Conservation (phyloP, 805 yeast genomes). For the Monosporozyma yasuniensis region DNA sequence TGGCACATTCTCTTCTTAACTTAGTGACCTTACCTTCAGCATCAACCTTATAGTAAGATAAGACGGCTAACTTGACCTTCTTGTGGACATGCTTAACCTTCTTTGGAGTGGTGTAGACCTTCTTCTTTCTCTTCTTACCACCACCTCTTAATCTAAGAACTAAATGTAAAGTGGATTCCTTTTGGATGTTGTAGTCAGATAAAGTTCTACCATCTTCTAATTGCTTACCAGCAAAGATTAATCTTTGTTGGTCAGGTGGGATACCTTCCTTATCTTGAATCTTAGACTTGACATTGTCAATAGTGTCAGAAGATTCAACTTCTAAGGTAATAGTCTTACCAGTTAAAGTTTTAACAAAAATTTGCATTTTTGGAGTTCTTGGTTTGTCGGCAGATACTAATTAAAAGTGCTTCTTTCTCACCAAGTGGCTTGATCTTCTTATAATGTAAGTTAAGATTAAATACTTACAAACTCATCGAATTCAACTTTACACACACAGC, state of each 20-base stretch:
- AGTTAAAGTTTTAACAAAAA: constrained; percentile 98
- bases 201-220: constrained; percentile 94
- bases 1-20: constrained; percentile 96
- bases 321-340: constrained; percentile 98
- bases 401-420: constrained; percentile 32
- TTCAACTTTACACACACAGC: neutral
- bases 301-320: constrained; percentile 96
- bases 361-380: constrained; percentile 55
- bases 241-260: constrained; percentile 96
- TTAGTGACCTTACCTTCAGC: constrained; percentile 97
- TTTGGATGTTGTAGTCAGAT: constrained; percentile 96
- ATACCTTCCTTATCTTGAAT: constrained; percentile 97
- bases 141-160: constrained; percentile 98
- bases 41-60: constrained; percentile 98
- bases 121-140: constrained; percentile 99
- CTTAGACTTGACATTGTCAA: constrained; percentile 93
- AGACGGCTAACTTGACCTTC: constrained; percentile 98
- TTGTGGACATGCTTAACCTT: constrained; percentile 99
- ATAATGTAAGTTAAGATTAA: neutral
- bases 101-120: constrained; percentile 99
- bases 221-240: constrained; percentile 96
- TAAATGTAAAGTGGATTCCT: constrained; percentile 93
- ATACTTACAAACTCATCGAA: neutral
- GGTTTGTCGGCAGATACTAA: constrained; percentile 40
- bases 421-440: constrained; percentile 15